Evolutionary conservation across 805 yeast species (phyloP), one percentile per base, ranked within the genome.

Genomic region (Teunomyces barrocoloradensis): DNA sequence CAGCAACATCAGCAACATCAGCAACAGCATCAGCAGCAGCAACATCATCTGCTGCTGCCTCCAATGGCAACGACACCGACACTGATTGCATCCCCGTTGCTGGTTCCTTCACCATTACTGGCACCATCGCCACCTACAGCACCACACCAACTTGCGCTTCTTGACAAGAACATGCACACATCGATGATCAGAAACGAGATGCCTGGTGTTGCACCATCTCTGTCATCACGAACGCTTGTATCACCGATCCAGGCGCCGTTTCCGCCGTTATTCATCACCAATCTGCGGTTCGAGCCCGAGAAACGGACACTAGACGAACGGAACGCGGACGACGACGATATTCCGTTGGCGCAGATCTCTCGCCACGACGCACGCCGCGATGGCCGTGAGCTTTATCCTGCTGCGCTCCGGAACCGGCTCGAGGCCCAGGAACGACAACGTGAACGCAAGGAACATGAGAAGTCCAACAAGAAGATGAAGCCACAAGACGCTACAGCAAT

Each of bases 381-480:
- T n/a, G 33, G 35, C 13, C 46, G 39, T 11, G 29, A 41, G 12
- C 25, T 32, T 11, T 46, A 46, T 18, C 49, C 50, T 5, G 23
- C 9, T 3, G 5, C 40, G 10, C 37, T 47, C 15, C 28, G 41
- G n/a, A 27, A 20, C 11, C 12, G 36, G n/a, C 38, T 47, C 11
- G 50, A 47, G 20, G 39, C 42, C 15, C 49, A 46, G 18, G 49
- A 46, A 15, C 21, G 42, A 18, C 45, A 46, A n/a, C 32, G 41
- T 6, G 20, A 13, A 15, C 39, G 17, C n/a, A 41, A 35, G n/a
- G 32, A 39, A 12, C 15, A 29, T 10, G 34, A 45, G 2, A 17
- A 38, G 18, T 18, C 40, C 6, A 37, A 29, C 13, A 53, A 48
- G 37, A 52, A 51, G 32, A 56, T 52, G 27, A 57, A 21, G 25